phyloP scores from a whole-genome alignment of 345 rosid genomes.

The Barbarea vulgaris region DNA sequence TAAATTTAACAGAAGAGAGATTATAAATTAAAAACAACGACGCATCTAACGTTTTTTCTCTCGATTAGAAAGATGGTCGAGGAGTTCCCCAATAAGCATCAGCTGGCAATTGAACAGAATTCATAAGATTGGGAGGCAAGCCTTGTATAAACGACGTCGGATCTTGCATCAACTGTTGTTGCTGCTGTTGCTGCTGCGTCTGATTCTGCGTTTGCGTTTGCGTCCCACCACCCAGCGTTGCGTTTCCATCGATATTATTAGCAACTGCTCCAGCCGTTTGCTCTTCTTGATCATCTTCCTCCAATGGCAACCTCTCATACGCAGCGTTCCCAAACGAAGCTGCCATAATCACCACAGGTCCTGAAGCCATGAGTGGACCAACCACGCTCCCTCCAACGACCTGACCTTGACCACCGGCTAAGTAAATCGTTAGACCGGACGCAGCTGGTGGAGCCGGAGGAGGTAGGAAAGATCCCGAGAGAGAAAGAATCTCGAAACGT shows the following conservation, averaged over 20 bases:
- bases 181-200: constrained; percentile 45
- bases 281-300: constrained; percentile 65
- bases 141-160: constrained; percentile 72
- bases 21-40: constrained; percentile 17
- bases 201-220: constrained; percentile 49
- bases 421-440: constrained; percentile 75
- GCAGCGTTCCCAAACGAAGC: constrained; percentile 99
- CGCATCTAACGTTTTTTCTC: constrained; percentile 24
- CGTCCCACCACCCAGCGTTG: constrained; percentile 38
- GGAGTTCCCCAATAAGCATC: constrained; percentile 80
- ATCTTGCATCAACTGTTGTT: constrained; percentile 71
- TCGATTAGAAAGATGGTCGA: constrained; percentile 55
- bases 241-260: constrained; percentile 42
- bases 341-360: constrained; percentile 92
- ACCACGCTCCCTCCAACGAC: constrained; percentile 92
- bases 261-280: constrained; percentile 28
- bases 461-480: constrained; percentile 86
- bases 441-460: constrained; percentile 97
- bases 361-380: constrained; percentile 78
- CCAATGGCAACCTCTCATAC: constrained; percentile 83
- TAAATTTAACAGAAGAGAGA: constrained; percentile 20
- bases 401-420: constrained; percentile 98
- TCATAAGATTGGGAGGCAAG: constrained; percentile 73
- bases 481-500: constrained; percentile 86
- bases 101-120: constrained; percentile 60